Percentiles rank a stretch among this genome's conserved stretches.
phyloP scores from a whole-genome alignment of 768 basidiomycete species.

The Coprinopsis marcescibilis region DNA sequence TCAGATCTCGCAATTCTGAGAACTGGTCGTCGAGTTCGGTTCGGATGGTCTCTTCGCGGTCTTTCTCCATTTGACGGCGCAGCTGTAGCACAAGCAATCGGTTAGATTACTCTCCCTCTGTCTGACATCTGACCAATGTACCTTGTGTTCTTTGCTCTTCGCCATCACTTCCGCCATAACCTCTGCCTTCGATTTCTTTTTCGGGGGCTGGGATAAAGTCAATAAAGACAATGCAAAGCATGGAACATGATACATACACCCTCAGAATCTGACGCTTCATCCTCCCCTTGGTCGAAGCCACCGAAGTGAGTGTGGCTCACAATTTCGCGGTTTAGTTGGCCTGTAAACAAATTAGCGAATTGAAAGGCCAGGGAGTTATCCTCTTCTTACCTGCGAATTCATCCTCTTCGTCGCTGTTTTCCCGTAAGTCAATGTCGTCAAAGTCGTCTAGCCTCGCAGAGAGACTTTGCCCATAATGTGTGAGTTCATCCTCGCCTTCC shows the following conservation, averaged over 20 bases:
- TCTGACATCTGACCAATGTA: too few species aligned
- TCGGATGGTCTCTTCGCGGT: slow-evolving; percentile 80
- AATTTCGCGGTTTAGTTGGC: slow-evolving; percentile 60
- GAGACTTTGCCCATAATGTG: slow-evolving; percentile 86
- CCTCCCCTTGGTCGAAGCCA: slow-evolving; percentile 73
- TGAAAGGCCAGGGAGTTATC: neutral
- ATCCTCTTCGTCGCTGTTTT: slow-evolving; percentile 57
- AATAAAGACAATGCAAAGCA: slow-evolving; percentile 2
- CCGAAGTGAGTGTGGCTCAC: slow-evolving; percentile 78
- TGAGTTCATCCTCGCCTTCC: slow-evolving; percentile 87
- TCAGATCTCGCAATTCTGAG: slow-evolving; percentile 67
- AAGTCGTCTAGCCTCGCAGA: slow-evolving; percentile 85
- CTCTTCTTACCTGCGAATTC: slow-evolving; percentile 31
- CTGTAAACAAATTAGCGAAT: slow-evolving; percentile 25
- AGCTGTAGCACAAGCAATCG: too few species aligned
- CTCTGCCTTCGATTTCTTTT: slow-evolving; percentile 90
- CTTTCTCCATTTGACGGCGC: slow-evolving; percentile 81
- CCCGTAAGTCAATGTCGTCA: slow-evolving; percentile 59
- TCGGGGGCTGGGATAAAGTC: slow-evolving; percentile 49
- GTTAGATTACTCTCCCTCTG: too few species aligned
- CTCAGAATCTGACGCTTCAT: slow-evolving; percentile 46
- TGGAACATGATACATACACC: slow-evolving; percentile 25
- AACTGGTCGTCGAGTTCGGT: slow-evolving; percentile 88
- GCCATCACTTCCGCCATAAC: slow-evolving; percentile 98
- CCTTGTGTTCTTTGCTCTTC: slow-evolving; percentile 96